phyloP scores from a whole-genome alignment of 73 alveolate species.

The Durusdinium trenchii region DNA sequence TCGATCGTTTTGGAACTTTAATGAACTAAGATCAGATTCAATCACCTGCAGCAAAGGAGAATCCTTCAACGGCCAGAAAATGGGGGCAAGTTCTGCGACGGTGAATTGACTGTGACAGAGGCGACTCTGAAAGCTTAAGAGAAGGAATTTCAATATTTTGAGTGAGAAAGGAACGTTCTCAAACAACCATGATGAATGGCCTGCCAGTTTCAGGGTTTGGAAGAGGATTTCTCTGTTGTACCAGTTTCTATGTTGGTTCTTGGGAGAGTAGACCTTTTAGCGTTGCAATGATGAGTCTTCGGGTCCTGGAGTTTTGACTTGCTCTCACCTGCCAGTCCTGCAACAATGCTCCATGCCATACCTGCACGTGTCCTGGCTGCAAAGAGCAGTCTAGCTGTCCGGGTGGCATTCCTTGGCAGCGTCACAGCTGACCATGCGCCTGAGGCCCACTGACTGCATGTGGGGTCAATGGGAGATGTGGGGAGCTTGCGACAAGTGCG shows the following conservation, averaged over 20 bases:
- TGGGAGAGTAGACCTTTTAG: too few species aligned
- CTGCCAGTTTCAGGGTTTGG: too few species aligned
- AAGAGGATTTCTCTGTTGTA: too few species aligned
- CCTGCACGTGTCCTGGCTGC: conserved; percentile 44
- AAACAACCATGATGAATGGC: too few species aligned
- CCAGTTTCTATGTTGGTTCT: too few species aligned
- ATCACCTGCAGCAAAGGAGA: conserved; percentile 5
- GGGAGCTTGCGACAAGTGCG: conserved; percentile 95
- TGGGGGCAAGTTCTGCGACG: conserved; percentile 72
- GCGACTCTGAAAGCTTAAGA: background rate
- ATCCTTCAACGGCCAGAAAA: conserved; percentile 44
- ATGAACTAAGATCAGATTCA: background rate
- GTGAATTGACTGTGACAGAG: conserved; percentile 34
- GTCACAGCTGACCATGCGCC: background rate
- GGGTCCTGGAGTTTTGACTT: background rate
- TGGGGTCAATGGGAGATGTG: conserved; percentile 88
- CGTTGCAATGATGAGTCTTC: too few species aligned
- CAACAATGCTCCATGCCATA: conserved; percentile 7
- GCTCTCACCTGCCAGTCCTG: conserved; percentile 22
- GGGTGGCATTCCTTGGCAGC: background rate
- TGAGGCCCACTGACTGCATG: conserved; percentile 57
- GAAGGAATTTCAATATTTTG: too few species aligned
- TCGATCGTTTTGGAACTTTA: background rate
- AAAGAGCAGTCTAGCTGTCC: background rate
- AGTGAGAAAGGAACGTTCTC: too few species aligned